Evolutionary conservation across 2,329 filamentous ascomycete species (phyloP).

Genomic region (Diaporthe sp.): DNA sequence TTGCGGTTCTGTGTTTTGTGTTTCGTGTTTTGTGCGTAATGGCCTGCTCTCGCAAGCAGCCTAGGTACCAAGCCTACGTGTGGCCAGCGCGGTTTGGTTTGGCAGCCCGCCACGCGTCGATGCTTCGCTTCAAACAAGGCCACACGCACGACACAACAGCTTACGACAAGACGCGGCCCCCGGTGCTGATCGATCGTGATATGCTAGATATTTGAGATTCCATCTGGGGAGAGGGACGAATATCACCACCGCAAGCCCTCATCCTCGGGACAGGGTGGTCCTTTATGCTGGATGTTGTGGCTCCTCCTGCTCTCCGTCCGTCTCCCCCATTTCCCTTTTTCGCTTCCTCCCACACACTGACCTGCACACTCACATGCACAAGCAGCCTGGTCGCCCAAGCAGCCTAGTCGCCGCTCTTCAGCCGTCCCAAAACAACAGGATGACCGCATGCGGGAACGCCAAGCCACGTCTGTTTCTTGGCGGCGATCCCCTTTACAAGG

Average conservation of each 20-base stretch:
- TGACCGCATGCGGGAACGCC: constrained; percentile 21
- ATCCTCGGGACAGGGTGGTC: too few species aligned
- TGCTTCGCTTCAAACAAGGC: background rate
- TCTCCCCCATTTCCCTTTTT: background rate
- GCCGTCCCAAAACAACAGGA: background rate
- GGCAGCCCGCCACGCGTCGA: constrained; percentile 9
- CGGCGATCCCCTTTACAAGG: constrained; percentile 28
- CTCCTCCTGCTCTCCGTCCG: background rate
- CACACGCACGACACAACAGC: constrained; percentile 3
- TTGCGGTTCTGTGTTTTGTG: constrained; percentile 3
- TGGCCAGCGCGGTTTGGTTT: background rate
- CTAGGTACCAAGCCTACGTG: background rate
- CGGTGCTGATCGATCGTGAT: constrained; percentile 1
- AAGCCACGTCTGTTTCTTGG: constrained; percentile 18
- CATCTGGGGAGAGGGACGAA: background rate
- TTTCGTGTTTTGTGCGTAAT: background rate
- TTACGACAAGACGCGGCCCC: constrained; percentile 2
- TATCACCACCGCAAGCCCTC: too few species aligned
- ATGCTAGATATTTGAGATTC: background rate
- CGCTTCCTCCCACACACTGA: background rate
- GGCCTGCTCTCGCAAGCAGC: background rate
- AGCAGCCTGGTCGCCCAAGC: background rate
- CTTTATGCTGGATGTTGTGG: background rate
- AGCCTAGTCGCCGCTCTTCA: background rate
- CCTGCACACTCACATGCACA: background rate